Evolutionary conservation across 192 early-diverging fungal species (phyloP).

Genomic region (Piromyces sp.): DNA sequence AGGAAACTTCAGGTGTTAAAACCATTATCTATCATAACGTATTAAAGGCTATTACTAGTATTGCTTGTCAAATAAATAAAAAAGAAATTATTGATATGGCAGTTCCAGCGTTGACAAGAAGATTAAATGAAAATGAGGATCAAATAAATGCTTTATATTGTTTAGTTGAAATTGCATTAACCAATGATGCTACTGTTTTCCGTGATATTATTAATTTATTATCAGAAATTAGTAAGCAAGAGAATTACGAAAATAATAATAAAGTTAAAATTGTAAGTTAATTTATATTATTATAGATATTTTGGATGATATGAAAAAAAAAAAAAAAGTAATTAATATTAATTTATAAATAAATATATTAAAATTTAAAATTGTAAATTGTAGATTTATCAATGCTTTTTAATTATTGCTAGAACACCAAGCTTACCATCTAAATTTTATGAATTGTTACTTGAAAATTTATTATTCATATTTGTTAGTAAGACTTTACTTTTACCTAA

Average conservation of each 20-base stretch:
- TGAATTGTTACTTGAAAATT: not conserved
- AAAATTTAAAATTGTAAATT: too few species aligned
- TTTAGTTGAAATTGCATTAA: constrained; percentile 20
- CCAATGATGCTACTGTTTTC: constrained; percentile 16
- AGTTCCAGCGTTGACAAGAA: constrained; percentile 15
- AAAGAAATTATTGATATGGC: constrained; percentile 7
- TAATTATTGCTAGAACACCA: not conserved
- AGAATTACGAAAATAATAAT: not conserved
- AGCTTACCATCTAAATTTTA: not conserved
- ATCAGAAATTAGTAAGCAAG: constrained; percentile 1
- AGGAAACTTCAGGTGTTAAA: not conserved
- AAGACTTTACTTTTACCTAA: not conserved
- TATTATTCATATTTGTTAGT: not conserved
- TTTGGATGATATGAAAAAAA: too few species aligned
- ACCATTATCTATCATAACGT: not conserved
- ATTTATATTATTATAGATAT: too few species aligned
- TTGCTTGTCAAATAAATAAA: not conserved
- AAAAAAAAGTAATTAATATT: too few species aligned
- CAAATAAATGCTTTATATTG: constrained; percentile 12
- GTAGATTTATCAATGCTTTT: constrained; percentile 3
- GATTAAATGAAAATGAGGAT: constrained; percentile 7
- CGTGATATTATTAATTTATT: constrained; percentile 11
- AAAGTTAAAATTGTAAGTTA: not conserved
- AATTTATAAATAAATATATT: not conserved
- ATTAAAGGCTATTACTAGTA: not conserved